Conservation (phyloP, 2,329 filamentous ascomycete genomes). For the Fusarium sp. region DNA sequence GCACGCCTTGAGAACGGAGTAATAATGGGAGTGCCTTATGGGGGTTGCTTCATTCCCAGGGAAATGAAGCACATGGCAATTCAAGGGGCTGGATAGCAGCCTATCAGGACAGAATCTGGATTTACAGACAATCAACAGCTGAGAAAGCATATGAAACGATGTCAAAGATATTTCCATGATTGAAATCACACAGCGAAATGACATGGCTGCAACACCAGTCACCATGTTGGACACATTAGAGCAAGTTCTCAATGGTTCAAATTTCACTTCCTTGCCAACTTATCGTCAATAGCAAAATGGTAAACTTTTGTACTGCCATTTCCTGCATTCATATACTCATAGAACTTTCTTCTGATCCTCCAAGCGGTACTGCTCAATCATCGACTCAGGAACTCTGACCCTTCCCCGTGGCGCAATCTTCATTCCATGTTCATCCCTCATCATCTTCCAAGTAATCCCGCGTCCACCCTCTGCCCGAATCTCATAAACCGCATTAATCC, state of each 20-base stretch:
- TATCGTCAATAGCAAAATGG: background rate
- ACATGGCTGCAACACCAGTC: background rate
- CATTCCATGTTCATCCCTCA: slow-evolving; percentile 27
- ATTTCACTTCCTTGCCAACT: rapidly evolving
- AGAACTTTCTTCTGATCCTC: background rate
- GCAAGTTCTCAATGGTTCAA: rapidly evolving
- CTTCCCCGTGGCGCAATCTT: slow-evolving; percentile 18
- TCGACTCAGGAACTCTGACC: background rate
- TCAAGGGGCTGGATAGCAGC: background rate
- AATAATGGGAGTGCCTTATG: rapidly evolving
- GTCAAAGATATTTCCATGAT: too few relatives aligned
- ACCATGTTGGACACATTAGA: too few relatives aligned
- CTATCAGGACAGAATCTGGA: too few relatives aligned
- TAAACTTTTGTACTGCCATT: background rate
- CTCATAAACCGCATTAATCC: slow-evolving; percentile 41
- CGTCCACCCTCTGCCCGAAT: slow-evolving; percentile 5
- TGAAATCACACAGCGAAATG: rapidly evolving
- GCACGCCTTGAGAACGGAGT: too few relatives aligned
- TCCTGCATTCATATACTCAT: background rate
- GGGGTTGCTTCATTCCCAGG: rapidly evolving
- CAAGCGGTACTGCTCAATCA: background rate
- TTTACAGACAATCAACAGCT: rapidly evolving
- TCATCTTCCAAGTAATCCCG: slow-evolving; percentile 27
- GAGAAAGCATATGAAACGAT: too few relatives aligned
- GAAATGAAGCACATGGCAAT: rapidly evolving